Evolutionary conservation across 1,284 basidiomycete genomes (phyloP).

Genomic region (Ustilago sp.): DNA sequence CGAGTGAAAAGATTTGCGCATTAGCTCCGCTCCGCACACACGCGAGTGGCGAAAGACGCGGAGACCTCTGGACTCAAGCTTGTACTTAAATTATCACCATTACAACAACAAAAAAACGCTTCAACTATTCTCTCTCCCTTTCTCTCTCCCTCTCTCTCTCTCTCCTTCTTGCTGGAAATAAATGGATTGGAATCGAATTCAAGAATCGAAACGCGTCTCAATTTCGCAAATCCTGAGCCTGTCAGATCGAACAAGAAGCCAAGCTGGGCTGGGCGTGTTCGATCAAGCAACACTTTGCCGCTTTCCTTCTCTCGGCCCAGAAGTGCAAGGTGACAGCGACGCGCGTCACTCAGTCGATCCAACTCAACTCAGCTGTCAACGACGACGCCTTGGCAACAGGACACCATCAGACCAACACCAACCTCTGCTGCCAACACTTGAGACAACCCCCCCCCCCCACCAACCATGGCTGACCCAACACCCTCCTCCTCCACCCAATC

Average conservation of each 20-base stretch:
- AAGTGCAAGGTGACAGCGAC: slow-evolving; percentile 11
- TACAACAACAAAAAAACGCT: too few species aligned
- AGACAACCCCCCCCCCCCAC: too few species aligned
- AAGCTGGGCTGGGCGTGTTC: neutral
- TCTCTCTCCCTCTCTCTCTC: too few species aligned
- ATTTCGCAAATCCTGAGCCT: neutral
- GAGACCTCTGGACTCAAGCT: too few species aligned
- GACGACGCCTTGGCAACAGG: neutral
- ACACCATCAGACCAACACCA: neutral
- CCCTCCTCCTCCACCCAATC: slow-evolving; percentile 48
- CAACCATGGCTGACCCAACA: slow-evolving; percentile 51
- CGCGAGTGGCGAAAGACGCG: too few species aligned
- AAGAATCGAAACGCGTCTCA: slow-evolving; percentile 7
- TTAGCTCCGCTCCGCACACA: too few species aligned
- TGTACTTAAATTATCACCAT: too few species aligned
- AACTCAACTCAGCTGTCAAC: slow-evolving; percentile 13
- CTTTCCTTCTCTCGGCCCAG: slow-evolving; percentile 33
- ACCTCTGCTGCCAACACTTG: neutral
- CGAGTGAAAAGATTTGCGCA: too few species aligned
- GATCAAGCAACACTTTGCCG: neutral
- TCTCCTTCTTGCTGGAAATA: slow-evolving; percentile 3
- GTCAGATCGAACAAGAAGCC: neutral
- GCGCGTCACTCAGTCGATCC: slow-evolving; percentile 30
- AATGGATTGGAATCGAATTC: slow-evolving; percentile 3
- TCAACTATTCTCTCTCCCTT: too few species aligned